These are phyloP conservation scores for Fusarium sp. DNA, from an alignment of 2,329 filamentous ascomycete species.

Conservation along the genomic window DNA sequence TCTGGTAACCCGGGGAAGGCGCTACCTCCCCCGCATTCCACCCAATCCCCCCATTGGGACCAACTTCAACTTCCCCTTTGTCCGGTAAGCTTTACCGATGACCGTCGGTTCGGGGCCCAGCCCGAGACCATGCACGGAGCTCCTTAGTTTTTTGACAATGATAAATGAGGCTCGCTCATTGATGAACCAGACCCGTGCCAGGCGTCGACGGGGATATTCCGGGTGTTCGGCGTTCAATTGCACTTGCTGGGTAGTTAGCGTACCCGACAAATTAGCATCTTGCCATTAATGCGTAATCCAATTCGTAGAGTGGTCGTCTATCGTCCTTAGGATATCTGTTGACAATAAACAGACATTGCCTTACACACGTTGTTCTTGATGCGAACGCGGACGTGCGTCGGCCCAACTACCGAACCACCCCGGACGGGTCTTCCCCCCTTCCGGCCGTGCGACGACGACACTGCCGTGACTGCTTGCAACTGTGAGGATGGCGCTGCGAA, in stretches of 20 bases:
- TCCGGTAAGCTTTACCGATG: conserved; percentile 23
- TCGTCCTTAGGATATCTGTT: background rate
- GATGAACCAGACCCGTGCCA: background rate
- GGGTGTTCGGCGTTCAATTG: conserved; percentile 27
- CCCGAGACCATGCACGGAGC: conserved; percentile 16
- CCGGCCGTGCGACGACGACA: conserved; percentile 1
- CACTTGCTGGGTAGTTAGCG: conserved; percentile 1
- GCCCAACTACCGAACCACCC: background rate
- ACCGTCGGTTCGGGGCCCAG: conserved; percentile 22
- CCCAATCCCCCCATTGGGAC: background rate
- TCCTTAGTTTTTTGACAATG: background rate
- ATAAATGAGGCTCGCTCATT: conserved; percentile 6
- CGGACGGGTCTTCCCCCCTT: background rate
- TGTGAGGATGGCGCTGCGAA: background rate
- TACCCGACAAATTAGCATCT: background rate
- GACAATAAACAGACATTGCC: background rate
- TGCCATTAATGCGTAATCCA: background rate
- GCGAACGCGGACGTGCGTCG: conserved; percentile 5
- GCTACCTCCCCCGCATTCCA: conserved; percentile 23
- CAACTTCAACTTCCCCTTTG: conserved; percentile 18
- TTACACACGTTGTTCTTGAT: background rate
- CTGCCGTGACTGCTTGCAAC: background rate
- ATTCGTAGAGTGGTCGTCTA: background rate
- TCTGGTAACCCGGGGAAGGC: conserved; percentile 1
- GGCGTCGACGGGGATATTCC: conserved; percentile 25